Evolutionary conservation across 768 basidiomycete species (phyloP).

Genomic region (Boletus reticuloceps): DNA sequence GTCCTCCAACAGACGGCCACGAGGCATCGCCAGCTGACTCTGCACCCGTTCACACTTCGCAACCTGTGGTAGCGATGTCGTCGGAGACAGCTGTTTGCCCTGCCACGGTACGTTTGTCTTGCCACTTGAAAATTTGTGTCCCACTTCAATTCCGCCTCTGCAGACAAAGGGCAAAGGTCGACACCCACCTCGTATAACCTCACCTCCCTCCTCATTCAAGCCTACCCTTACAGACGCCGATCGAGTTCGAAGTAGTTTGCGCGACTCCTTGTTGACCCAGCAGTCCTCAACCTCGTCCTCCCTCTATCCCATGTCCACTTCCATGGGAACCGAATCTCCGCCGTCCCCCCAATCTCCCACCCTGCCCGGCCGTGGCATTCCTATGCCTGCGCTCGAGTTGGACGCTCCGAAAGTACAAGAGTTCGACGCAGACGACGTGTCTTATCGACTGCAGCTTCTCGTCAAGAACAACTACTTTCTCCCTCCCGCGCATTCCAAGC

Average conservation of each 20-base stretch:
- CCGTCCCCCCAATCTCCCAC: slow-evolving; percentile 59
- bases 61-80: slow-evolving; percentile 6
- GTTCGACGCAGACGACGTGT: slow-evolving; percentile 74
- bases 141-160: slow-evolving; percentile 13
- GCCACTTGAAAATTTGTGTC: slow-evolving; percentile 7
- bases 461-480: slow-evolving; percentile 89
- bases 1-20: slow-evolving; percentile 17
- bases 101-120: slow-evolving; percentile 20
- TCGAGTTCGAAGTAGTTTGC: slow-evolving; percentile 53
- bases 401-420: slow-evolving; percentile 49
- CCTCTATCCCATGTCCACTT: slow-evolving; percentile 72
- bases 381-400: slow-evolving; percentile 46
- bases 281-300: slow-evolving; percentile 72
- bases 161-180: slow-evolving; percentile 37
- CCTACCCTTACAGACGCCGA: slow-evolving; percentile 25
- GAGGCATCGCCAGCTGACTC: slow-evolving; percentile 3
- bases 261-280: slow-evolving; percentile 56
- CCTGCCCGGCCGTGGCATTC: slow-evolving; percentile 40
- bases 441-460: slow-evolving; percentile 78
- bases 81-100: slow-evolving; percentile 13
- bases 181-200: slow-evolving; percentile 35
- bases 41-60: not conserved
- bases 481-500: slow-evolving; percentile 84
- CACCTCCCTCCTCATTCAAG: slow-evolving; percentile 34
- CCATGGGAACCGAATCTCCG: slow-evolving; percentile 62